A percentile compares a stretch with the other conserved stretches of the same genome.
Conservation (phyloP, 2,329 filamentous ascomycete genomes). For the Colletotrichum ledebouriae region DNA sequence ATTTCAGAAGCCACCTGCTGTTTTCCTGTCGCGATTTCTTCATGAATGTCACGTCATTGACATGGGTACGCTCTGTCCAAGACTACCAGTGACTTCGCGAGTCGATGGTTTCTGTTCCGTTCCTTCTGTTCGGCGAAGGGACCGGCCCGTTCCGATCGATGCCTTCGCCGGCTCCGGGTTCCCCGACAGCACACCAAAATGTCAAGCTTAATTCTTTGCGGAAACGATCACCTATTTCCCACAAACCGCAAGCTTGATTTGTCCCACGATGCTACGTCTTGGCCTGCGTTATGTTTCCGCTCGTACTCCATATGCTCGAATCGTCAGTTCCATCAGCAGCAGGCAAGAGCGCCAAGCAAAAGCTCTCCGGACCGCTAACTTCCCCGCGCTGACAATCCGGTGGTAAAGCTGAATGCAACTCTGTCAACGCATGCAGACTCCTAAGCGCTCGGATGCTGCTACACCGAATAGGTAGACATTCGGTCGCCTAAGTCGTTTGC, state of each 20-base stretch:
- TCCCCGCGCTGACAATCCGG: slow-evolving; percentile 10
- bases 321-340: neutral
- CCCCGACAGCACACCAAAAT: slow-evolving; percentile 1
- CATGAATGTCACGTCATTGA: too few relatives aligned
- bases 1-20: too few relatives aligned
- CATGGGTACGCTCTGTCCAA: too few relatives aligned
- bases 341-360: too few relatives aligned
- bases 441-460: slow-evolving; percentile 22
- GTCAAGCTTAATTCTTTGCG: neutral
- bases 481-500: neutral
- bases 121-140: neutral
- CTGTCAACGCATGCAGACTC: neutral
- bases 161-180: slow-evolving; percentile 8
- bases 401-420: slow-evolving; percentile 6
- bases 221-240: slow-evolving; percentile 4
- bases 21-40: too few relatives aligned
- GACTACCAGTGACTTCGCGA: too few relatives aligned
- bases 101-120: too few relatives aligned
- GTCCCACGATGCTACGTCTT: slow-evolving; percentile 11
- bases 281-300: neutral
- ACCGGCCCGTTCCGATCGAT: neutral
- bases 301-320: neutral
- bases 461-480: neutral
- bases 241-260: slow-evolving; percentile 9
- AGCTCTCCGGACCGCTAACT: neutral